Conservation (phyloP, 345 rosid genomes). For the Streptanthus diversifolius region DNA sequence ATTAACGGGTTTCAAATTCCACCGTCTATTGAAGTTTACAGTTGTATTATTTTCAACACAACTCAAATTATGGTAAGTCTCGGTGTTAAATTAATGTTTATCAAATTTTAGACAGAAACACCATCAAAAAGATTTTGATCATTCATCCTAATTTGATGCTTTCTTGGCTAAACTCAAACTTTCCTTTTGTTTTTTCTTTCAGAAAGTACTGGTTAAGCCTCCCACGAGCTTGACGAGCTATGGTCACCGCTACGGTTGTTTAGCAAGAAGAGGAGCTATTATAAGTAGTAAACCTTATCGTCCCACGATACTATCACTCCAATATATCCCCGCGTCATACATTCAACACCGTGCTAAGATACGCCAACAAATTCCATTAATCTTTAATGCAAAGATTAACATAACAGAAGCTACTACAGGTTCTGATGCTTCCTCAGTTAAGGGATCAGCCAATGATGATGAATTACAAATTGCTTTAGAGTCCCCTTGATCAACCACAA, state of each 20-base stretch:
- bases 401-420: constrained; percentile 11
- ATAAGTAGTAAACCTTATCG: constrained; percentile 11
- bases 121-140: neutral
- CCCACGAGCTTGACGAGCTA: neutral
- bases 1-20: constrained; percentile 38
- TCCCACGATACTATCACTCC: constrained; percentile 31
- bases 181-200: neutral
- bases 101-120: neutral
- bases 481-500: neutral
- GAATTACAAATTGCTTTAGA: neutral
- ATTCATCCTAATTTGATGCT: neutral
- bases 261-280: constrained; percentile 1
- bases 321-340: constrained; percentile 22
- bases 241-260: neutral
- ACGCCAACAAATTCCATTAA: neutral
- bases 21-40: constrained; percentile 35
- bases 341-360: neutral
- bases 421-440: constrained; percentile 4
- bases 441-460: constrained; percentile 27
- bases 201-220: constrained; percentile 24
- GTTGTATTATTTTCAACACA: constrained; percentile 24
- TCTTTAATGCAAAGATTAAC: neutral
- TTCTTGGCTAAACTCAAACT: neutral
- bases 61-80: neutral
- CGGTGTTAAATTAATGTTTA: neutral